Evolutionary conservation across 306 rosid species (phyloP), one percentile per base, ranked within the genome.

Genomic region (Cucumis melo): DNA sequence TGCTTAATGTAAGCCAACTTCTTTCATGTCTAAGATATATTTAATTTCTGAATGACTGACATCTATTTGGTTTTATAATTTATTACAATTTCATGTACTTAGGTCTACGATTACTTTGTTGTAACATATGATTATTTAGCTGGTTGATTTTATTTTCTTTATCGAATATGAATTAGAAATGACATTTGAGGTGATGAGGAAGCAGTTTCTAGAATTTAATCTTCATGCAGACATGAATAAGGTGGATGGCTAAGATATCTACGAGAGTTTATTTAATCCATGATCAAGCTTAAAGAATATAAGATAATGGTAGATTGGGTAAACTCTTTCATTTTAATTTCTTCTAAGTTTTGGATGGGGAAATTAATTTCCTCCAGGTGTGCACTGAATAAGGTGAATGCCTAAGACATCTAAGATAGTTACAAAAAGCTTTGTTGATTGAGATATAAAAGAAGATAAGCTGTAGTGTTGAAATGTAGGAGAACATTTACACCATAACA

Each of bases 1-100:
- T 95, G 84, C 98, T 95, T 79, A 95, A 90, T 88, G 99, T 95
- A 89, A 41, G 82, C 56, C 56, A 14, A 27, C 70, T 62, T 41
- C 75, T 58, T 19, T 70, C 23, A 71, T 23, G 57, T 44, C 56
- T 21, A 21, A 66, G 10, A 58, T 32, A 29, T 61, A 13, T 21
- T 44, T 29, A 68, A 44, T 44, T 44, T 21, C 38, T 44, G 38
- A 68, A 46, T 15, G 21, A 24, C 20, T 16, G 15, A 2, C 42
- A 48, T 71, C 59, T 48, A 48, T 50, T 71, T 27, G 9, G 58
- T 70, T 24, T 44, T 44, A 27, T 27, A 5, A 70, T 24, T 70
- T 48, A 13, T 42, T 20, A 21, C 12, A 20, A 21, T 20, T 42
- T 42, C 21, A 68, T 42, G 55, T 71, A 71, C 55, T 21, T 53